Evolutionary conservation across 176 grass and related monocot species (phyloP), one percentile per base, ranked within the genome.

Genomic region (Chloris gayana): DNA sequence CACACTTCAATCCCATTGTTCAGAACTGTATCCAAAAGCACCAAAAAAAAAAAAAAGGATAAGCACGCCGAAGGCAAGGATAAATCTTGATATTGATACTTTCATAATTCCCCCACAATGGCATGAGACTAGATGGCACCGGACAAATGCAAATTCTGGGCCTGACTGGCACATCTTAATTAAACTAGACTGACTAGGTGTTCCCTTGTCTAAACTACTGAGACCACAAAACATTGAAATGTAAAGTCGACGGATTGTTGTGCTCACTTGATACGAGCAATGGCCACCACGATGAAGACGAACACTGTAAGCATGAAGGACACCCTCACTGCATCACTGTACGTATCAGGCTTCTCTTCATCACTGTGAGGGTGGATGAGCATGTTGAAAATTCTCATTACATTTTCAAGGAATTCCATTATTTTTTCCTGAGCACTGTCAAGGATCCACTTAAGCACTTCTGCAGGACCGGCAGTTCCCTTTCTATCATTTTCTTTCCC

Each of bases 251-350:
- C 92, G 47, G 86, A 80, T 98, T 87, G 64, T 92, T 80, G 81
- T 95, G 89, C 84, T 82, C 78, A 89, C 67, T 87, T 75, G 69
- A 83, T 73, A 76, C 92, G 92, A 85, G 92, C 84, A 82, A 94
- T 69, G 82, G 87, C 80, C 76, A 97, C 89, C 67, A 97, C 79
- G 42, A 94, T 87, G 37, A 97, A 91, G 72, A 97, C 62, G 38
- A 97, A 91, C 69, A 94, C 80, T 14, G 94, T 88, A 51, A 97
- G 84, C 89, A 94, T 79, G 72, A 97, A 77, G 8, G 94, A 91
- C 29, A 85, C 77, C 81, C 80, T 91, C 33, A 97, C 64, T 22
- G 86, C 81, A 57, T 88, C 91, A 0, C 72, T 85, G 84, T 87
- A 85, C 74, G 60, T 30, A 39, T 85, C 78, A 24, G 79, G 65